These are phyloP conservation scores for barley (Hordeum vulgare) DNA, from an alignment of 176 grass and related monocot genomes.

Conservation along the genomic window MorexV3_pseudomolecules_assembly NC_058520.1:620861870-620862369, in stretches of 20 bases:
- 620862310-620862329: conserved; percentile 56
- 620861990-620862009: conserved; percentile 22
- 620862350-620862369: conserved; percentile 87
- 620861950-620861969: conserved; percentile 85
- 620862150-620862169: too few species aligned
- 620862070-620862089: too few species aligned
- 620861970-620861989: conserved; percentile 89
- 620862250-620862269: not conserved
- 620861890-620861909: conserved; percentile 75
- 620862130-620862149: too few species aligned
- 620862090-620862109: too few species aligned
- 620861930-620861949: conserved; percentile 93
- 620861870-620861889: conserved; percentile 56
- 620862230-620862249: not conserved
- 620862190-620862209: not conserved
- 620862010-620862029: not conserved
- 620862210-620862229: not conserved
- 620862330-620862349: conserved; percentile 88
- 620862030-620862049: not conserved
- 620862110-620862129: too few species aligned
- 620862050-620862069: too few species aligned
- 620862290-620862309: not conserved
- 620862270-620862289: not conserved
- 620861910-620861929: conserved; percentile 80
- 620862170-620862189: too few species aligned